phyloP scores from a whole-genome alignment of 257 asterid genomes.

The Catharanthus roseus region DNA sequence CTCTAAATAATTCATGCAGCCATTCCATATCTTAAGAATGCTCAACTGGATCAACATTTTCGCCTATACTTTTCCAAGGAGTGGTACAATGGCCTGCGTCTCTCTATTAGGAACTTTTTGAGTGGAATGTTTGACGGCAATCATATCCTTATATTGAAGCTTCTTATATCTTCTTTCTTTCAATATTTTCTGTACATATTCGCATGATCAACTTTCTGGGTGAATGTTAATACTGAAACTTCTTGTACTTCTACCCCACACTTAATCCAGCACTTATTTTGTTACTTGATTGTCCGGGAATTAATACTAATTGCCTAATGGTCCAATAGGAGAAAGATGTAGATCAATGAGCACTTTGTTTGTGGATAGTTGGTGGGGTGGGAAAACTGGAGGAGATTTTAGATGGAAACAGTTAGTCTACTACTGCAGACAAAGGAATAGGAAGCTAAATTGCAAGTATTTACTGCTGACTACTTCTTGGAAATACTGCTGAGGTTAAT shows the following conservation, averaged over 20 bases:
- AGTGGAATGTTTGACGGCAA: constrained; percentile 73
- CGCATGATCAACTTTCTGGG: too few species aligned
- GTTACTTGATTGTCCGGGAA: neutral
- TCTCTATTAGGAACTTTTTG: constrained; percentile 70
- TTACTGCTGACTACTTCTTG: neutral
- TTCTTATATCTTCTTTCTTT: neutral
- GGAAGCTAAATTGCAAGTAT: neutral
- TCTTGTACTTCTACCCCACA: neutral
- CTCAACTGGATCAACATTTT: constrained; percentile 75
- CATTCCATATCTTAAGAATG: constrained; percentile 71
- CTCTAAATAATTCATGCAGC: constrained; percentile 45
- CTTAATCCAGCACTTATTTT: too few species aligned
- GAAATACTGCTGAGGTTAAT: neutral
- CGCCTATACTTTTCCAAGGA: constrained; percentile 78
- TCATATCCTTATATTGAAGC: constrained; percentile 69
- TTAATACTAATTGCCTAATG: neutral
- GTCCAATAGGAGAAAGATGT: neutral
- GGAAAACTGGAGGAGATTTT: neutral
- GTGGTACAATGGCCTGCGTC: constrained; percentile 76
- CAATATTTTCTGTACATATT: neutral
- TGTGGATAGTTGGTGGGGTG: neutral
- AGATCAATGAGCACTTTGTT: neutral
- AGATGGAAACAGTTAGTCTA: neutral
- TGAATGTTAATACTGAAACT: neutral
- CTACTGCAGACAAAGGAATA: neutral